Evolutionary conservation across 176 grass and related monocot genomes (phyloP).

Genomic region (Areca catechu): DNA sequence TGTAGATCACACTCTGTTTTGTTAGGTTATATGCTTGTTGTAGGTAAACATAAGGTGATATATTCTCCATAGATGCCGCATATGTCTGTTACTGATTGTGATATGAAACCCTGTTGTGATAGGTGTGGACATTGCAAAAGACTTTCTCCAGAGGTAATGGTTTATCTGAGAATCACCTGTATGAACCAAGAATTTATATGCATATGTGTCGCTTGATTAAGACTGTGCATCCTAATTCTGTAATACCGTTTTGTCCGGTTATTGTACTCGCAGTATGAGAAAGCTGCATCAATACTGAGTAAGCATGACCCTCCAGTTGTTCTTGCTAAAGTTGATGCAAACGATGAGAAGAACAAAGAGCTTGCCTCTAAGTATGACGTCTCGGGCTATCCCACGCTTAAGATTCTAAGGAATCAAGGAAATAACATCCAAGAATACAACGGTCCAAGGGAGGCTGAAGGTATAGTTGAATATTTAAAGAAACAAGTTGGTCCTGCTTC

Average conservation of each 20-base stretch:
- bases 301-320: constrained; percentile 32
- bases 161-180: too few species aligned
- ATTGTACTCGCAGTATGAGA: constrained; percentile 60
- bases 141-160: constrained; percentile 74
- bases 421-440: constrained; percentile 30
- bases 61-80: too few species aligned
- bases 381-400: constrained; percentile 49
- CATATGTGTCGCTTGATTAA: too few species aligned
- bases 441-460: constrained; percentile 56
- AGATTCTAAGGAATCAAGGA: constrained; percentile 62
- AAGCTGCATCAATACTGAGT: constrained; percentile 51
- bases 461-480: constrained; percentile 65
- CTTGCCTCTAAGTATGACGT: constrained; percentile 54
- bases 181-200: too few species aligned
- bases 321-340: constrained; percentile 62
- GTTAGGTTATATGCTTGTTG: too few species aligned
- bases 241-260: constrained; percentile 9
- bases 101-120: not conserved
- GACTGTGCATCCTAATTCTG: not conserved
- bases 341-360: constrained; percentile 58
- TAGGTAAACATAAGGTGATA: too few species aligned
- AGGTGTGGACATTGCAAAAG: constrained; percentile 93
- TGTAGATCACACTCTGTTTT: too few species aligned
- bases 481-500: constrained; percentile 63
- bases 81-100: too few species aligned